A percentile compares a stretch with the other conserved stretches of the same genome.
Conservation (phyloP, 2,329 filamentous ascomycete genomes). For the Pseudogymnoascus sp. region DNA sequence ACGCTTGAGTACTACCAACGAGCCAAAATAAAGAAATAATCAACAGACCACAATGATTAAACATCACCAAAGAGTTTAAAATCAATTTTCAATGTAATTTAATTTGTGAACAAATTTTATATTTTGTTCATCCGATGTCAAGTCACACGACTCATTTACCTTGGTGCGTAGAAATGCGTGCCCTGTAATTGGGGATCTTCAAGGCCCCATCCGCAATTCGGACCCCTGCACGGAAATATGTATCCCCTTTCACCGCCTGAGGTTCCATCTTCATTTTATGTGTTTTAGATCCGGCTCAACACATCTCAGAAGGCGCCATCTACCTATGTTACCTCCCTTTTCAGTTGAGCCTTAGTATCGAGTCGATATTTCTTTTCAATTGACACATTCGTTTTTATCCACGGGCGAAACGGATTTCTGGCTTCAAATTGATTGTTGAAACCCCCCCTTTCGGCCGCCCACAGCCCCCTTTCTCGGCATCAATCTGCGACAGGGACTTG, state of each 20-base stretch:
- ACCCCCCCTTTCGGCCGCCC: not conserved
- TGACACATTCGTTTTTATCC: constrained; percentile 4
- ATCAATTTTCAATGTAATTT: not conserved
- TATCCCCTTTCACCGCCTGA: constrained; percentile 1
- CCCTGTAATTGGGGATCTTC: constrained; percentile 5
- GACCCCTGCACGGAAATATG: constrained; percentile 3
- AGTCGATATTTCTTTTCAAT: not conserved
- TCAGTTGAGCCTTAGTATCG: not conserved
- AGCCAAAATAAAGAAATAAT: too few relatives aligned
- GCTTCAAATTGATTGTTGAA: not conserved
- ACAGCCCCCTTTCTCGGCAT: constrained; percentile 4
- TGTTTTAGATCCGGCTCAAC: constrained; percentile 2
- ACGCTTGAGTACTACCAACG: not conserved
- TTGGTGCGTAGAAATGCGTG: not conserved
- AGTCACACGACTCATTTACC: not conserved
- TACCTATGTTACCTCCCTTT: not conserved
- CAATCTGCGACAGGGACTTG: not conserved
- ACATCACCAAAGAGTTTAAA: not conserved
- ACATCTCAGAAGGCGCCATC: constrained; percentile 7
- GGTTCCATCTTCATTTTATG: constrained; percentile 8
- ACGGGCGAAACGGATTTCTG: not conserved
- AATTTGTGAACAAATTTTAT: not conserved
- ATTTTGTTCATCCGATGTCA: not conserved
- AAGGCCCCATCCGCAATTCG: not conserved
- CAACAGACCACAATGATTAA: not conserved